phyloP scores from a whole-genome alignment of 2,329 filamentous ascomycete genomes.

The Dryadomyces quercivorus region DNA sequence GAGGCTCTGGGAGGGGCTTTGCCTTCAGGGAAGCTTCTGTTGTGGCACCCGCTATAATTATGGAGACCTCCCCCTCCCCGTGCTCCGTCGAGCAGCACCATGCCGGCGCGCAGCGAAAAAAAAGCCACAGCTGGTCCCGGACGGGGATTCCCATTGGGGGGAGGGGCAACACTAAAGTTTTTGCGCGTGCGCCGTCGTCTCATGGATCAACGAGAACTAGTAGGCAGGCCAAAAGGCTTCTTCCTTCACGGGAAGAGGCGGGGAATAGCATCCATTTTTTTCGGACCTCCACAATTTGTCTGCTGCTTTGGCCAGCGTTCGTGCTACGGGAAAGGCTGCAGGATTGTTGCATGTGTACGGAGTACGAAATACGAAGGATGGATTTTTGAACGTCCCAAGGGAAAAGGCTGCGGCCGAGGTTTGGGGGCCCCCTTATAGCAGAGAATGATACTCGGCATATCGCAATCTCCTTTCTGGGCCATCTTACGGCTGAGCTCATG shows the following conservation, averaged over 20 bases:
- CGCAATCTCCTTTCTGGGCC: not conserved
- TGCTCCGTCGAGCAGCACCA: not conserved
- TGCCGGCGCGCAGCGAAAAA: not conserved
- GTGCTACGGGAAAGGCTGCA: no score
- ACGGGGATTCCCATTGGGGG: not conserved
- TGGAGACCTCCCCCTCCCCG: not conserved
- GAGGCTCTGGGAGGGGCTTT: slow-evolving; percentile 2
- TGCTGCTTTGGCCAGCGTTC: no score
- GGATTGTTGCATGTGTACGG: no score
- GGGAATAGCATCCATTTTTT: not conserved
- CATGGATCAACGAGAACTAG: not conserved
- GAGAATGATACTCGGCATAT: not conserved
- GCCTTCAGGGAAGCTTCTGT: not conserved
- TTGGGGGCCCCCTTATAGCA: not conserved
- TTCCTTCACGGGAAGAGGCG: not conserved
- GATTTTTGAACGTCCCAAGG: not conserved
- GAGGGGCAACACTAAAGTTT: not conserved
- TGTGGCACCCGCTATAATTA: slow-evolving; percentile 2
- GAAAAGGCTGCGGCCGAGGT: not conserved
- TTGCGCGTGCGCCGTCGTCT: not conserved
- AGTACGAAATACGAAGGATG: no score
- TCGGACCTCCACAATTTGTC: not conserved
- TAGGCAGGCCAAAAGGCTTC: not conserved
- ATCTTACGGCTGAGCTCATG: not conserved
- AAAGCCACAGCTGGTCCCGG: not conserved